Percentiles rank a stretch among this genome's conserved stretches.
Evolutionary conservation across 2,329 filamentous ascomycete genomes (phyloP).

Genomic region (Trichoderma atroviride): DNA sequence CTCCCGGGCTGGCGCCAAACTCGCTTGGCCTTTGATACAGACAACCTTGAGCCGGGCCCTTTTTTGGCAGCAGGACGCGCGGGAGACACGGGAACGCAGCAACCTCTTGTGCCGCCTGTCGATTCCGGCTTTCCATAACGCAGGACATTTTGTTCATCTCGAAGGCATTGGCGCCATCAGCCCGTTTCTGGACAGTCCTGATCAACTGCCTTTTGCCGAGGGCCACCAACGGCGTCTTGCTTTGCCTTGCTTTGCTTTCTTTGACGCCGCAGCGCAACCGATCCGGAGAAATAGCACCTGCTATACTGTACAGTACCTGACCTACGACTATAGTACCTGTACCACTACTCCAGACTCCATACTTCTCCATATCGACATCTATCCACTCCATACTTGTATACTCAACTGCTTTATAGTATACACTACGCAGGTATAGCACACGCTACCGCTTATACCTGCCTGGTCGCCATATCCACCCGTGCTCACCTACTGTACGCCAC

Average conservation of each 20-base stretch:
- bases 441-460: too few species aligned
- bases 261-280: not conserved
- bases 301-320: not conserved
- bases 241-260: not conserved
- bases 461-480: not conserved
- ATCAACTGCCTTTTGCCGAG: not conserved
- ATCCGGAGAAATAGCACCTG: not conserved
- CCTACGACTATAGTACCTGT: not conserved
- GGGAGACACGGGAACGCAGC: constrained; percentile 18
- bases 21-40: constrained; percentile 33
- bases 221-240: not conserved
- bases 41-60: constrained; percentile 5
- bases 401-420: not conserved
- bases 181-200: not conserved
- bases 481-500: not conserved
- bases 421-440: not conserved
- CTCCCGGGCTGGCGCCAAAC: constrained; percentile 32
- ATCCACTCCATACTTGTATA: not conserved
- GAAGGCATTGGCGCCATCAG: constrained; percentile 10
- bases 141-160: not conserved
- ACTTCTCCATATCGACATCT: not conserved
- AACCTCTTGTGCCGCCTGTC: constrained; percentile 12
- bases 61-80: constrained; percentile 3
- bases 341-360: not conserved
- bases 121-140: constrained; percentile 12